Evolutionary conservation across 208 protist genomes (phyloP), one percentile per base, ranked within the genome.

Genomic region (Naegleria fowleri): DNA sequence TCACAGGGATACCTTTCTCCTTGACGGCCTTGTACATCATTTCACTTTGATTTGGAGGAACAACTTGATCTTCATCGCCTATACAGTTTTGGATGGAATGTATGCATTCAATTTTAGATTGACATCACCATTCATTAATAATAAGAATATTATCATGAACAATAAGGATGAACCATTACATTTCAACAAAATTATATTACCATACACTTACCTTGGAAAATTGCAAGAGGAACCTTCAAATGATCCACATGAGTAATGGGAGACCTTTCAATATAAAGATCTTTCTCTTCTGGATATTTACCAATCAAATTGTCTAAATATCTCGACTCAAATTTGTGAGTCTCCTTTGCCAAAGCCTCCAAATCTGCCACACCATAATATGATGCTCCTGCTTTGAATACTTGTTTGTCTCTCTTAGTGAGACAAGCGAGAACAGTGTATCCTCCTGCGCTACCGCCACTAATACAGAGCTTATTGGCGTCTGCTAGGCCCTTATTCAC

Each of bases 261-360:
- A 40, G 93, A 94, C 41, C 93, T 90, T 29, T 93, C 93, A 11
- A 41, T 38, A 88, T 93, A 94, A 0, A 85, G 13, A 5, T 79
- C 39, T 16, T 88, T 48, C 38, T 85, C 91, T 38, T 92, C 36
- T 7, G 92, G 92, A 36, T 91, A 92, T 25, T 16, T 9, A 0
- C 92, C 93, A 39, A 94, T 67, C 22, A 94, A 92, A n/a, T 33
- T 41, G 85, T 94, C 91, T 5, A 91, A 29, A 41, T 86, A 94
- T 36, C 92, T 55, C 15, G 43, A 41, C 43, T 94, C 93, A 41
- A 94, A 94, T 59, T 94, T 94, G 76, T 94, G 92, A 75, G 93
- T 94, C 38, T 94, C 93, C 0, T n/a, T 40, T 29, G 91, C 92
- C 16, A 94, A 91, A 22, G 79, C 76, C 9, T 41, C 33, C 19